Conservation (phyloP, 495 filamentous ascomycete genomes). For the Sordaria brevicollis region DNA sequence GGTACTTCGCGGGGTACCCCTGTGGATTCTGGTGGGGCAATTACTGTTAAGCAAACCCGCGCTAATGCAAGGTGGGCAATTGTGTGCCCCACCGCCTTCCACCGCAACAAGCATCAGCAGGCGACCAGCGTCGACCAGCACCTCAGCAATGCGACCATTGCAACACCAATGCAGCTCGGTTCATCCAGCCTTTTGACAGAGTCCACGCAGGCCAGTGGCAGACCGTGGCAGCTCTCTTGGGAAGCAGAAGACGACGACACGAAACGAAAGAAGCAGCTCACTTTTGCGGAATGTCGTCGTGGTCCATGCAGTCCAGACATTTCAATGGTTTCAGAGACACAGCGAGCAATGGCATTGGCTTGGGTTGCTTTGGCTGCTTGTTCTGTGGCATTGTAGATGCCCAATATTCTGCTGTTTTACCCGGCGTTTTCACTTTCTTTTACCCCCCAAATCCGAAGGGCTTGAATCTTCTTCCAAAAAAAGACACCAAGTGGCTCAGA, state of each 20-base stretch:
- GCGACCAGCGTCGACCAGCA: no score
- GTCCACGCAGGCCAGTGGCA: background rate
- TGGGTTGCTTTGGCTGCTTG: background rate
- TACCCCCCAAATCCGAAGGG: background rate
- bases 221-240: no score
- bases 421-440: no score
- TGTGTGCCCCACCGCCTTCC: background rate
- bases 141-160: no score
- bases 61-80: constrained; percentile 1
- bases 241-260: background rate
- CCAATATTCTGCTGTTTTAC: background rate
- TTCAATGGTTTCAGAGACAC: background rate
- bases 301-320: background rate
- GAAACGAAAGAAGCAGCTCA: background rate
- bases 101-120: no score
- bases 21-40: background rate
- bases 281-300: background rate
- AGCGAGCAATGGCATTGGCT: background rate
- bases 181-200: background rate
- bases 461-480: background rate
- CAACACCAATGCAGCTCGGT: background rate
- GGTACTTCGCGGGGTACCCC: constrained; percentile 15
- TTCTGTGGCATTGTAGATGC: background rate
- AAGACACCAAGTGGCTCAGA: background rate
- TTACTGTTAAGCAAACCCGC: background rate